phyloP scores from a whole-genome alignment of 2,329 filamentous ascomycete species.

The Pestalotiopsis sp. region DNA sequence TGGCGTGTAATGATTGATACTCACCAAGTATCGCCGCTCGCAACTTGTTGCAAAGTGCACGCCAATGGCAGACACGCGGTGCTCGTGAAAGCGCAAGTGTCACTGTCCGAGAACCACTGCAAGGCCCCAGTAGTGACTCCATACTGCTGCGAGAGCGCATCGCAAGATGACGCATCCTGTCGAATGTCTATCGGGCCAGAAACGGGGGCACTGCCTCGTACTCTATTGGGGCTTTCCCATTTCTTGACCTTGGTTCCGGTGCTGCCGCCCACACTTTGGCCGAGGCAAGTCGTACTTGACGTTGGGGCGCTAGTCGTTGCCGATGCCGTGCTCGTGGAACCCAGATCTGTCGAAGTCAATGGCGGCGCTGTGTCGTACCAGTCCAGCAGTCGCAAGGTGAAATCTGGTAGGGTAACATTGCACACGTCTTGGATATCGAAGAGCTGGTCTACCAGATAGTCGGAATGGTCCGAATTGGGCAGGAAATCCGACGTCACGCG shows the following conservation, averaged over 20 bases:
- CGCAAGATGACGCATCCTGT: not conserved
- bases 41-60: not conserved
- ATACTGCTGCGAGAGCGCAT: not conserved
- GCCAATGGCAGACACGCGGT: not conserved
- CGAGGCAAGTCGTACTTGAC: not conserved
- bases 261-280: not conserved
- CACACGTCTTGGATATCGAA: constrained; percentile 4
- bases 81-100: not conserved
- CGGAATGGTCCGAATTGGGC: constrained; percentile 3
- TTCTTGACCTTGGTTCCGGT: not conserved
- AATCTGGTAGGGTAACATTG: not conserved
- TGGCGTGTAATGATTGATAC: not conserved
- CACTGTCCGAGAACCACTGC: not conserved
- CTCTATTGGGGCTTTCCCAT: no score
- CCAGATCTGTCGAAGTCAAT: not conserved
- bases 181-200: no score
- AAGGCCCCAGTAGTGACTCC: constrained; percentile 1
- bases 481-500: constrained; percentile 7
- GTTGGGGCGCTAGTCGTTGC: not conserved
- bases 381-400: not conserved
- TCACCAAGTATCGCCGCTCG: not conserved
- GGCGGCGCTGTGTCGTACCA: constrained; percentile 2
- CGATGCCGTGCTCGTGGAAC: not conserved
- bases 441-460: constrained; percentile 6
- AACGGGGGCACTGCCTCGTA: no score